phyloP scores from a whole-genome alignment of 2,329 filamentous ascomycete genomes.

The Arachnomyces sp. region DNA sequence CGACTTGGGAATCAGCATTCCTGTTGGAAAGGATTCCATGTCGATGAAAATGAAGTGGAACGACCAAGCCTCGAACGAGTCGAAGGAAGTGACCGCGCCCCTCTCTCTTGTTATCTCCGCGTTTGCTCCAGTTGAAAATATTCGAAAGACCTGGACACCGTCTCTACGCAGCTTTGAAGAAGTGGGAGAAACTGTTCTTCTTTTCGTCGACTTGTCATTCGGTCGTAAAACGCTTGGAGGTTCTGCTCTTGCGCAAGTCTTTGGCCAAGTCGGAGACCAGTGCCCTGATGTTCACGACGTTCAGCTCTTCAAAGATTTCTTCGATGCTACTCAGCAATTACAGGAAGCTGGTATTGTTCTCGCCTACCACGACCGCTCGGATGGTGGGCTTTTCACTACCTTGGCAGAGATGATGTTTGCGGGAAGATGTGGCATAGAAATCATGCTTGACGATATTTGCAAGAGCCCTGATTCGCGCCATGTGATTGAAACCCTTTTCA shows the following conservation, averaged over 20 bases:
- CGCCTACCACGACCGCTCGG: conserved; percentile 90
- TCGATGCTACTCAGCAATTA: conserved; percentile 69
- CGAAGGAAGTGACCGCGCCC: conserved; percentile 83
- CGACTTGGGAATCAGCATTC: conserved; percentile 82
- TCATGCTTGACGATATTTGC: conserved; percentile 66
- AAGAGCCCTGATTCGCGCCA: conserved; percentile 55
- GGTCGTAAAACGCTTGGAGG: conserved; percentile 79
- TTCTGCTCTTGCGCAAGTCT: conserved; percentile 82
- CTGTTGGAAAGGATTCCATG: conserved; percentile 95
- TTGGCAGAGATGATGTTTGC: conserved; percentile 98
- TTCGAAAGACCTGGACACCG: conserved; percentile 87
- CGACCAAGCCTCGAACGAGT: conserved; percentile 56
- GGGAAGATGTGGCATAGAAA: conserved; percentile 77
- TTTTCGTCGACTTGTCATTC: conserved; percentile 83
- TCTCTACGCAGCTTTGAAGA: conserved; percentile 75
- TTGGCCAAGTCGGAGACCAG: conserved; percentile 76
- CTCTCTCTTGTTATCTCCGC: conserved; percentile 87
- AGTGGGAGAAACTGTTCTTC: conserved; percentile 77
- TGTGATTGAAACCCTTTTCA: conserved; percentile 77
- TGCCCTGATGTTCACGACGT: conserved; percentile 79
- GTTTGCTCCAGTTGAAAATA: conserved; percentile 75
- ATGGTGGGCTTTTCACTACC: conserved; percentile 86
- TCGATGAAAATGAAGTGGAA: conserved; percentile 99
- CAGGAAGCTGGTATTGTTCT: conserved; percentile 67
- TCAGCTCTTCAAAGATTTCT: conserved; percentile 78